Evolutionary conservation across 2,329 filamentous ascomycete species (phyloP).

Genomic region (Cryphonectria parasitica): DNA sequence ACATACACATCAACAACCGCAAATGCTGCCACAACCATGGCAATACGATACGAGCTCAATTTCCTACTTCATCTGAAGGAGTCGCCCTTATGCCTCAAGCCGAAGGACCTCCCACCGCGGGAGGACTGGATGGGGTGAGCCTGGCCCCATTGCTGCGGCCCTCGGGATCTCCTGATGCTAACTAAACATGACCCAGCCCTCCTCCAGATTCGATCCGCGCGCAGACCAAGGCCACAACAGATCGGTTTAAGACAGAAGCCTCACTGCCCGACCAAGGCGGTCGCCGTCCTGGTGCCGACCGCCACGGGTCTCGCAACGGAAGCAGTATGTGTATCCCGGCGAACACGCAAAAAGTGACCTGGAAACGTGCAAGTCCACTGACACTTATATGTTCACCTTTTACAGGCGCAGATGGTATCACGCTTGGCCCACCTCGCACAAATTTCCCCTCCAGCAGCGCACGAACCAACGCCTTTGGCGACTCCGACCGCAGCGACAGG

Average conservation of each 20-base stretch:
- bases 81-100: conserved; percentile 83
- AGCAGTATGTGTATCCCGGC: conserved; percentile 50
- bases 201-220: conserved; percentile 51
- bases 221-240: conserved; percentile 48
- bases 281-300: conserved; percentile 56
- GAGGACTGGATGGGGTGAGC: conserved; percentile 97
- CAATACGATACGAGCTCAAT: conserved; percentile 73
- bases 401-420: conserved; percentile 75
- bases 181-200: conserved; percentile 40
- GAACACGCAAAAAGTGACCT: background rate
- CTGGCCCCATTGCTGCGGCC: conserved; percentile 3
- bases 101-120: conserved; percentile 75
- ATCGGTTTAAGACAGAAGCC: conserved; percentile 49
- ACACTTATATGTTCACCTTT: conserved; percentile 32
- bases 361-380: conserved; percentile 16
- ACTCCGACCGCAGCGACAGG: conserved; percentile 59
- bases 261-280: conserved; percentile 53
- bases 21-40: conserved; percentile 43
- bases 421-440: conserved; percentile 82
- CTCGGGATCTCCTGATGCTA: conserved; percentile 17
- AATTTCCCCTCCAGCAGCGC: conserved; percentile 73
- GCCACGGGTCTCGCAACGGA: conserved; percentile 59
- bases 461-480: conserved; percentile 44
- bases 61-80: conserved; percentile 75
- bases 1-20: conserved; percentile 6